These are phyloP conservation scores for Podaxis sp. DNA, from an alignment of 768 basidiomycete genomes.

Conservation along the genomic window DNA sequence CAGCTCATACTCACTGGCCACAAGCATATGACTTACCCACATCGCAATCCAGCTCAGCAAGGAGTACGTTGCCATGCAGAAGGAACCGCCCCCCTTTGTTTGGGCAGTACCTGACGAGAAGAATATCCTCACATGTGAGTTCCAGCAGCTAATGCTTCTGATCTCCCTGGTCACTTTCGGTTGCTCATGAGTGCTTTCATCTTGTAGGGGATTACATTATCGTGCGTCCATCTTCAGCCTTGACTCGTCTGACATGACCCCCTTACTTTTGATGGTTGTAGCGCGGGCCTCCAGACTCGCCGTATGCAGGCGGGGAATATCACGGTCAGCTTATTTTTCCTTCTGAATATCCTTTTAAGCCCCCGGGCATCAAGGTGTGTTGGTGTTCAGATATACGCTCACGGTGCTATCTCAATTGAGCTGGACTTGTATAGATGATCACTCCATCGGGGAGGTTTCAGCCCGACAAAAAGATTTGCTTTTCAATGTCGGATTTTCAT, in stretches of 20 bases:
- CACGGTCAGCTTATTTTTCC: slow-evolving; percentile 93
- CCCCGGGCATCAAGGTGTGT: slow-evolving; percentile 90
- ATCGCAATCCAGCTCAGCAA: slow-evolving; percentile 60
- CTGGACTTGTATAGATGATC: slow-evolving; percentile 61
- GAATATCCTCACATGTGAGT: slow-evolving; percentile 93
- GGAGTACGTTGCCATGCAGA: slow-evolving; percentile 92
- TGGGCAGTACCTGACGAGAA: slow-evolving; percentile 97
- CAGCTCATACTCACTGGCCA: slow-evolving; percentile 5
- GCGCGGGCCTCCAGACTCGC: slow-evolving; percentile 94
- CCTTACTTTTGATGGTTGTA: slow-evolving; percentile 30
- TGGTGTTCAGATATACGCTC: background rate
- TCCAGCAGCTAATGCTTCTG: background rate
- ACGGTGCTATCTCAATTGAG: slow-evolving; percentile 10
- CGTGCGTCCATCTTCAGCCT: slow-evolving; percentile 43
- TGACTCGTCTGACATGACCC: slow-evolving; percentile 14
- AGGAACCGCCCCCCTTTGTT: slow-evolving; percentile 91
- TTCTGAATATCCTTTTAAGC: slow-evolving; percentile 94
- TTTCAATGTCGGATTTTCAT: slow-evolving; percentile 97
- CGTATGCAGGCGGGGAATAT: slow-evolving; percentile 91
- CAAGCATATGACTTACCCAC: background rate
- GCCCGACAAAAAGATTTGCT: slow-evolving; percentile 94
- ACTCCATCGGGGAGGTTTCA: slow-evolving; percentile 91
- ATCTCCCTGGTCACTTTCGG: background rate
- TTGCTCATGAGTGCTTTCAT: slow-evolving; percentile 1
- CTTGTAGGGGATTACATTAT: slow-evolving; percentile 90